These are phyloP conservation scores for Aquilaria yunnanensis DNA, from an alignment of 345 rosid species.

Conservation along the genomic window DNA sequence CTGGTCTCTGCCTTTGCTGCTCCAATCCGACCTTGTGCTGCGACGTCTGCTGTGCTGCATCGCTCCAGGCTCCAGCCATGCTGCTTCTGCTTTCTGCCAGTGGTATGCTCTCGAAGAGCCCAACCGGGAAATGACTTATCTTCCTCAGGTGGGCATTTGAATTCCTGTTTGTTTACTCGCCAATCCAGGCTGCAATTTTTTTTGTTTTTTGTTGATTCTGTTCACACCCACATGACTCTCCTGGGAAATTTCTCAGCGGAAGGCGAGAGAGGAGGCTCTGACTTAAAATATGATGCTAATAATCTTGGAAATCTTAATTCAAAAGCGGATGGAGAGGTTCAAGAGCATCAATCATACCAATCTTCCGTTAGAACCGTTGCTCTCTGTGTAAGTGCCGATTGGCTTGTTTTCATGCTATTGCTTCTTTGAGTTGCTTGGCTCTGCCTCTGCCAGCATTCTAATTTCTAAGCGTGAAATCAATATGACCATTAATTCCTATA, in stretches of 20 bases:
- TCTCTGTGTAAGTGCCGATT: slow-evolving; percentile 55
- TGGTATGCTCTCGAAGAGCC: slow-evolving; percentile 39
- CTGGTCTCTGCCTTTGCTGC: too few species aligned
- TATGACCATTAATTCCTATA: slow-evolving; percentile 20
- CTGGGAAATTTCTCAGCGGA: slow-evolving; percentile 36
- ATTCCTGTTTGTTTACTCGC: not conserved
- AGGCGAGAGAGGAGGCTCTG: slow-evolving; percentile 28
- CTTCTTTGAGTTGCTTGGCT: slow-evolving; percentile 6
- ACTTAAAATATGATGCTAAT: slow-evolving; percentile 21
- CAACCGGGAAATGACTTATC: slow-evolving; percentile 57
- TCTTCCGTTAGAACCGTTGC: slow-evolving; percentile 75
- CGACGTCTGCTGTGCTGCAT: too few species aligned
- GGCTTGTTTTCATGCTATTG: slow-evolving; percentile 3
- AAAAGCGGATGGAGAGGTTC: slow-evolving; percentile 22
- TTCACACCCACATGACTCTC: not conserved
- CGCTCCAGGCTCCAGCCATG: too few species aligned
- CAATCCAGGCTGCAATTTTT: not conserved
- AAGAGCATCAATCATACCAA: slow-evolving; percentile 29
- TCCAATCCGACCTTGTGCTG: too few species aligned
- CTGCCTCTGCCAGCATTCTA: not conserved
- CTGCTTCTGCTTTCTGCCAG: not conserved
- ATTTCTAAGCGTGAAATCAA: slow-evolving; percentile 10
- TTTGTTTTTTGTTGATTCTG: not conserved
- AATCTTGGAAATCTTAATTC: slow-evolving; percentile 11
- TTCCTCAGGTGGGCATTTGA: slow-evolving; percentile 4